Conservation (phyloP, 768 basidiomycete genomes). For the Macrolepiota albuminosa region DNA sequence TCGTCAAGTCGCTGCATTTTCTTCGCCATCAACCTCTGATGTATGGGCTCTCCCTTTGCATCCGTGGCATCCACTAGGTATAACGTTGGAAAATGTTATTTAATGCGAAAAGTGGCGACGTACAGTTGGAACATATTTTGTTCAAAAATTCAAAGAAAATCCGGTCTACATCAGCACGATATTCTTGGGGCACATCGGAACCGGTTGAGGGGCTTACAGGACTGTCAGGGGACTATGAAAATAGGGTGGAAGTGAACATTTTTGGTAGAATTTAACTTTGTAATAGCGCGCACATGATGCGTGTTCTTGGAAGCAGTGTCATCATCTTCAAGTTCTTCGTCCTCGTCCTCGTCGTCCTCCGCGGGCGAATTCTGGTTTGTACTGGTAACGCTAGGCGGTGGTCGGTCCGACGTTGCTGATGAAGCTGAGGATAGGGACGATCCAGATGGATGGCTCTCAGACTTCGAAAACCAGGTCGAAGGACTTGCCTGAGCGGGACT, state of each 20-base stretch:
- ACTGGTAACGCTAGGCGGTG: conserved; percentile 19
- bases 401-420: conserved; percentile 24
- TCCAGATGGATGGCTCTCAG: conserved; percentile 14
- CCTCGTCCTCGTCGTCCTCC: conserved; percentile 39
- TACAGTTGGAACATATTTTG: conserved; percentile 84
- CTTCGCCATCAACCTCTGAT: conserved; percentile 98
- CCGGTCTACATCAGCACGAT: conserved; percentile 76
- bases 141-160: conserved; percentile 91
- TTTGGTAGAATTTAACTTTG: not conserved
- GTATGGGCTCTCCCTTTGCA: conserved; percentile 92
- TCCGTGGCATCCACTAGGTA: conserved; percentile 84
- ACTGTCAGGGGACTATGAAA: conserved; percentile 25
- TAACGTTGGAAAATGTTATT: conserved; percentile 15
- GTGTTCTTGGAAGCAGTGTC: conserved; percentile 18
- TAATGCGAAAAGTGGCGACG: conserved; percentile 22
- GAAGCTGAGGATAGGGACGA: conserved; percentile 19
- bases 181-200: conserved; percentile 74
- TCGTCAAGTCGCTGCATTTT: conserved; percentile 98
- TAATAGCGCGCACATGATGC: conserved; percentile 11
- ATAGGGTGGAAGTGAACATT: not conserved
- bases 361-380: conserved; percentile 37
- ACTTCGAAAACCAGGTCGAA: conserved; percentile 14
- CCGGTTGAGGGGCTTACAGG: conserved; percentile 19
- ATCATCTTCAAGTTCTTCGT: conserved; percentile 34
- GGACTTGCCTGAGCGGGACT: conserved; percentile 4